phyloP scores from a whole-genome alignment of 169 alveolate genomes.

The Amoebophrya sp. region DNA sequence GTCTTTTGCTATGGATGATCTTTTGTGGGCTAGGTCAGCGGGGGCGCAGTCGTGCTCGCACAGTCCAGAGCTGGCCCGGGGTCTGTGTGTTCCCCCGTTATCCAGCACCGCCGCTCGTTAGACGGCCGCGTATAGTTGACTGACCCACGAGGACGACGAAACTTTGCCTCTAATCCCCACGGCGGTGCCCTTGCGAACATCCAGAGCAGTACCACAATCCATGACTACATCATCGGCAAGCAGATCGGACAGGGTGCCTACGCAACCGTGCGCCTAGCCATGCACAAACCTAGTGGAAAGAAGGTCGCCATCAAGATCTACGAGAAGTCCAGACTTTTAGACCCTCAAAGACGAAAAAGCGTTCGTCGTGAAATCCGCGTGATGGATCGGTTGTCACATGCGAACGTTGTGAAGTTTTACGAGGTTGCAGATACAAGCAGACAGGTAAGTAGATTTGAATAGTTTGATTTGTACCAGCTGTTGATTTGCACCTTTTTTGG shows the following conservation, averaged over 20 bases:
- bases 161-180: too few relatives aligned
- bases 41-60: too few relatives aligned
- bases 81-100: too few relatives aligned
- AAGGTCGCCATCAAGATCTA: slow-evolving; percentile 73
- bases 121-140: too few relatives aligned
- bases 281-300: slow-evolving; percentile 57
- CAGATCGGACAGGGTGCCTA: slow-evolving; percentile 73
- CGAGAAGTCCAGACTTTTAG: slow-evolving; percentile 64
- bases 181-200: slow-evolving; percentile 18
- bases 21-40: too few relatives aligned
- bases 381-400: slow-evolving; percentile 57
- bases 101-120: too few relatives aligned
- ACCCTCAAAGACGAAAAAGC: slow-evolving; percentile 59
- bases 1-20: too few relatives aligned
- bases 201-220: background rate
- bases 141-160: too few relatives aligned
- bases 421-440: slow-evolving; percentile 22
- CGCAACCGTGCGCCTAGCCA: slow-evolving; percentile 70
- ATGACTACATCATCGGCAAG: slow-evolving; percentile 8
- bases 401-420: slow-evolving; percentile 59
- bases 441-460: background rate
- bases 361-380: slow-evolving; percentile 69
- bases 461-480: too few relatives aligned
- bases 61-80: too few relatives aligned
- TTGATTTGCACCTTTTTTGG: too few relatives aligned